phyloP scores from a whole-genome alignment of 768 basidiomycete genomes.

The Hypholoma sublateritium region DNA sequence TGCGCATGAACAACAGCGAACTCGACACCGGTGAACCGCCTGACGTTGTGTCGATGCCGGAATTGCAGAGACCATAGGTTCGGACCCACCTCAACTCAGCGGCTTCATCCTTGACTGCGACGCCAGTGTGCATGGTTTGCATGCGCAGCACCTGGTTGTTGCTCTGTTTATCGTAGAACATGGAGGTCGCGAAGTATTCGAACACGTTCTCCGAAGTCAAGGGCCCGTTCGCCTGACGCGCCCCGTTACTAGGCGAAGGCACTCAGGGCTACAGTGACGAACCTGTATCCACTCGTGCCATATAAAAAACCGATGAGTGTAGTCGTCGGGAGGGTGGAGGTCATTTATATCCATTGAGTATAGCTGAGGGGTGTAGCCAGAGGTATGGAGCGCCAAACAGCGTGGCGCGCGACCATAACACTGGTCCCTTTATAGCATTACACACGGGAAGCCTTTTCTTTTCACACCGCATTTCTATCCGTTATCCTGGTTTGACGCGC shows the following conservation, averaged over 20 bases:
- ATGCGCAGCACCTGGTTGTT: constrained; percentile 91
- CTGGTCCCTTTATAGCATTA: constrained; percentile 18
- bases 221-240: constrained; percentile 67
- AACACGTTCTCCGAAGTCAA: constrained; percentile 78
- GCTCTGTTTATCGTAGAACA: constrained; percentile 94
- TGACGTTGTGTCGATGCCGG: constrained; percentile 27
- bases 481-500: constrained; percentile 28
- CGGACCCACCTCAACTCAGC: constrained; percentile 76
- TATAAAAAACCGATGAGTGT: constrained; percentile 81
- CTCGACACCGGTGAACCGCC: constrained; percentile 86
- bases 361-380: constrained; percentile 17
- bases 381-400: constrained; percentile 19
- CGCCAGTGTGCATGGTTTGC: constrained; percentile 89
- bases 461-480: constrained; percentile 30
- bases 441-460: constrained; percentile 32
- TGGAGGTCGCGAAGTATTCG: constrained; percentile 87
- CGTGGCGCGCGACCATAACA: constrained; percentile 17
- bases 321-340: constrained; percentile 79
- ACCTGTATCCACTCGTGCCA: constrained; percentile 93
- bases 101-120: constrained; percentile 73
- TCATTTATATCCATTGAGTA: constrained; percentile 50
- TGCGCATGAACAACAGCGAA: constrained; percentile 82
- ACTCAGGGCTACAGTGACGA: constrained; percentile 3
- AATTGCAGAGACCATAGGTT: background rate
- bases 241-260: background rate